A percentile compares a stretch with the other conserved stretches of the same genome.
Conservation (phyloP, 2,329 filamentous ascomycete genomes). For the Cyclaneusma minus region DNA sequence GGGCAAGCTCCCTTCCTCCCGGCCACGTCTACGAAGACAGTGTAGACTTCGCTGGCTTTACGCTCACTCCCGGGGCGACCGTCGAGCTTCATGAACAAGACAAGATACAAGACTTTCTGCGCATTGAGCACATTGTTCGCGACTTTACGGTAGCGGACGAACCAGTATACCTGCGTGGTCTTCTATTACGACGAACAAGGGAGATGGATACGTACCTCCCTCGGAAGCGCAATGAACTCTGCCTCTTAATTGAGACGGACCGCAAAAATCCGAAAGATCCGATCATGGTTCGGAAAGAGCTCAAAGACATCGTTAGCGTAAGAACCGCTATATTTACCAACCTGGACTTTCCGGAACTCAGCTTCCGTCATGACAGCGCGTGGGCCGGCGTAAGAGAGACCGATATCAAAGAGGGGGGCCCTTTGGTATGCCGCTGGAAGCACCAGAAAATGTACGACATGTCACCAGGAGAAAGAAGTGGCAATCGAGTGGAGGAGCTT, state of each 20-base stretch:
- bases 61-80: no score
- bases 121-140: conserved; percentile 8
- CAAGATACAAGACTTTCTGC: no score
- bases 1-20: no score
- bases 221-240: not conserved
- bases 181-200: not conserved
- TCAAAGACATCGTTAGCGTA: not conserved
- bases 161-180: not conserved
- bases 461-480: not conserved
- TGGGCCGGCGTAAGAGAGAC: no score
- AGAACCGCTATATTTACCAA: not conserved
- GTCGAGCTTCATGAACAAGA: no score
- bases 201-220: not conserved
- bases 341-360: not conserved
- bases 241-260: not conserved
- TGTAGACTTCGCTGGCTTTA: no score
- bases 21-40: no score
- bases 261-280: not conserved
- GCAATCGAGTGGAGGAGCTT: not conserved
- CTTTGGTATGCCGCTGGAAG: not conserved
- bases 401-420: no score
- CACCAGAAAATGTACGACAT: not conserved
- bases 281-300: not conserved
- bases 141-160: not conserved
- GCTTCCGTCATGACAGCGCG: no score